Evolutionary conservation across 2,329 filamentous ascomycete species (phyloP), one percentile per base, ranked within the genome.

Genomic region (Pseudogymnoascus verrucosus): DNA sequence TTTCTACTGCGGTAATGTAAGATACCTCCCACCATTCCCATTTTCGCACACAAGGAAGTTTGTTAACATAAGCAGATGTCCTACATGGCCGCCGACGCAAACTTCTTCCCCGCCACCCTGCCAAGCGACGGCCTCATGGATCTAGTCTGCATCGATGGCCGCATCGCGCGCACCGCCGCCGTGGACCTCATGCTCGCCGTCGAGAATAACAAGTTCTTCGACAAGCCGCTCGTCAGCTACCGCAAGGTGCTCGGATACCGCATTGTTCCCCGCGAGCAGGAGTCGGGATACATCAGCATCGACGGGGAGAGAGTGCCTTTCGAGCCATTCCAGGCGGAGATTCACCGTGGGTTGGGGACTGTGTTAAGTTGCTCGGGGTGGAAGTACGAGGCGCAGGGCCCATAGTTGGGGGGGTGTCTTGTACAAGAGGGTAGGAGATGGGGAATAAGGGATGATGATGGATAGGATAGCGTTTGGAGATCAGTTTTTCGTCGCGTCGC

Each of bases 271-370:
- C 86, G 84, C 62, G 78, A 88, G 66, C 82, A 87, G 70, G 78
- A 84, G 40, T 82, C 87, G 66, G 93, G 93, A 1, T 95, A 90
- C 74, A 96, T 99, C 73, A 96, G 91, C 74, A 91, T 99, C 68
- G 95, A 98, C 72, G 95, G 95, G 39, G 95, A 99, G 77, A 83
- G 84, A 62, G 81, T 96, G 2, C 89, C 91, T 0, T 98, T 96
- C 73, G 88, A 88, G 69, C 89, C 91, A 0, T 96, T 97, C 73
- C 95, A 99, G 78, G 91, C 88, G 2, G 95, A 99, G 76, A 82
- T 97, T 5, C 91, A 97, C 74, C 83, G 80, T 62, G 89, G 89
- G 0, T 79, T 99, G 23, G 95, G 91, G 0, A 91, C 89, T 3
- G 89, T 93, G n/a, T 78, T 98, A 67, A 91, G 90, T 60, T 91